Evolutionary conservation across 805 yeast genomes (phyloP), one percentile per base, ranked within the genome.

Genomic region (Saturnispora saitoi): DNA sequence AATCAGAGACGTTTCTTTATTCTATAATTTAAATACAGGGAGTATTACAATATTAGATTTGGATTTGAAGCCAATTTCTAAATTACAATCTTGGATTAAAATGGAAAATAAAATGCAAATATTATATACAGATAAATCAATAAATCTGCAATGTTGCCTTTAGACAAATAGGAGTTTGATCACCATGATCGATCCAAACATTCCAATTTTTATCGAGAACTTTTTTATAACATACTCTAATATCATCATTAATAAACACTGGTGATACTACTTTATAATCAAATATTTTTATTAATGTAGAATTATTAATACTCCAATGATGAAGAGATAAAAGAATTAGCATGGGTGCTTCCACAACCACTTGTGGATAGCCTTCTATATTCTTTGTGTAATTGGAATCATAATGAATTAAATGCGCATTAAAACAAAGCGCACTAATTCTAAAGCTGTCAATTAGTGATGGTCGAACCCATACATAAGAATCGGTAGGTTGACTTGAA

Each of bases 331-430:
- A 53, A 8, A 83, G 80, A 1, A 85, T 74, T 50, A 85, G 68
- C 47, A 90, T 69, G 0, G 97, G 96, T 0, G 96, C 99, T 41
- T 86, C 95, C 0, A 83, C 81, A 1, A 91, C 66, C 0, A 81
- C 62, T 32, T 70, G 69, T 0, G 82, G 80, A 44, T 87, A 76
- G 1, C 76, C 71, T 58, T 91, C 98, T 2, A 56, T 58, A 0
- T 59, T 48, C 3, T 47, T 55, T 7, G 87, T 73, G 60, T 86
- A 86, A 1, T 54, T 54, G 5, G 63, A 61, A 58, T 86, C 86
- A 62, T 80, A 81, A 65, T 91, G 99, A 36, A 91, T 86, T 50
- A 75, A 73, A 64, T 91, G 99, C 3, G 95, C 72, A 61, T 91
- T 91, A 66, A 81, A 81, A 1, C 93, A 81, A 47, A 93, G 62